Base-by-base conservation (phyloP, 2,329 filamentous ascomycete genomes). In the Graphiopsis chlorocephala region DNA sequence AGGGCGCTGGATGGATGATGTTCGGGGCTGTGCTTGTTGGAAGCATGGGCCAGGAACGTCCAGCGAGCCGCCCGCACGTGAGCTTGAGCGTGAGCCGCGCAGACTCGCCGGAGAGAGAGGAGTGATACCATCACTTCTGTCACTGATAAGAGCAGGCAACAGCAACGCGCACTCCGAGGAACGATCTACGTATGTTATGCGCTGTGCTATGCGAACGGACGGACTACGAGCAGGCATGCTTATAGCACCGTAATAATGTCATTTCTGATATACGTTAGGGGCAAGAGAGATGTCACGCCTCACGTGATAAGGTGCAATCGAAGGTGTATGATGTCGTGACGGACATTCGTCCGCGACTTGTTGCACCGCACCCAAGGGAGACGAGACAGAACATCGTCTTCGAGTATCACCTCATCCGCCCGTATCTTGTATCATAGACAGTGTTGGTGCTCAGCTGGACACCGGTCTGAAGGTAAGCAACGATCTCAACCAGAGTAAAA, bases 241-340 rank as follows among this genome's bases (percentile, higher is more conserved):
- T 56, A 23, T 25, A 20, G 31, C 53, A 15, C 53, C 53, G 26
- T 56, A 56, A 56, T 56, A 56, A 56, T 38, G 29, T 14, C 3
- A 25, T 38, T 20, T 31, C 31, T 23, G 14, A 28, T 53, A 53
- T 53, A 29, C 31, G 26, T 4, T 12, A 5, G n/a, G 3, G 7
- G 14, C 23, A 50, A 23, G 8, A 23, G 8, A 23, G 12, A 31
- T 14, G 23, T 6, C 31, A 17, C 11, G 15, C 3, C 31, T 45
- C 55, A 45, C 55, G 55, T 58, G 31, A 58, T 58, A 58, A 58
- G 35, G 35, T 35, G 55, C 55, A 28, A 58, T 58, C 23, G 31
- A 17, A 35, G 10, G 23, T 35, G 31, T 38, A 58, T 58, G 55
- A 58, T 58, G 55, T 45, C 55, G 55, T 58, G 55, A 58, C 50